Percentiles rank a stretch among this genome's conserved stretches.
Evolutionary conservation across 768 basidiomycete genomes (phyloP).

Genomic region (Rhodotorula diobovata): DNA sequence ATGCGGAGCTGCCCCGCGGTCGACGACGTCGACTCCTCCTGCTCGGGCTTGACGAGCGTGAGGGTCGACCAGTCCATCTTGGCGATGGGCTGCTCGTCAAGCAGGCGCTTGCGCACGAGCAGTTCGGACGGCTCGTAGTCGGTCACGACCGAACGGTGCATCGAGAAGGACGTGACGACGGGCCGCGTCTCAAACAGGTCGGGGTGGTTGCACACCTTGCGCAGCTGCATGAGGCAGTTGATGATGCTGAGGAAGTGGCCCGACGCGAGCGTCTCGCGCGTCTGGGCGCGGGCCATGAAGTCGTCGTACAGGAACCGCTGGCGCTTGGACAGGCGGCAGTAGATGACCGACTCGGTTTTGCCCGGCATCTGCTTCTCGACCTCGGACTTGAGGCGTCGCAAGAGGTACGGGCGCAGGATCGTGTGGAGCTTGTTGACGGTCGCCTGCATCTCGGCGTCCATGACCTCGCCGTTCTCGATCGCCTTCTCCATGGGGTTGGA

Average conservation of each 20-base stretch:
- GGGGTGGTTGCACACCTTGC: constrained; percentile 95
- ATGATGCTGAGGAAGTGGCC: constrained; percentile 57
- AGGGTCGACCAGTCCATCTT: constrained; percentile 40
- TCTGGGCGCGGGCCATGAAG: constrained; percentile 68
- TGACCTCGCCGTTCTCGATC: constrained; percentile 58
- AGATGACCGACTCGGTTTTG: constrained; percentile 66
- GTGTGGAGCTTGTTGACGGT: constrained; percentile 48
- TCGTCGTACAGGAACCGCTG: constrained; percentile 82
- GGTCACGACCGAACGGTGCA: constrained; percentile 47
- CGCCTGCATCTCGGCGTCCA: constrained; percentile 77
- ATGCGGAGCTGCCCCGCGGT: constrained; percentile 13
- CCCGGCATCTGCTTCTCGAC: constrained; percentile 82
- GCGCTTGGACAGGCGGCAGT: constrained; percentile 74
- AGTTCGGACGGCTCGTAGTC: constrained; percentile 48
- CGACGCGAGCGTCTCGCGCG: constrained; percentile 62
- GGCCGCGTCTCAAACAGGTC: constrained; percentile 69
- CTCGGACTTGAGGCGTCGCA: constrained; percentile 84
- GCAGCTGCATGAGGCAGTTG: constrained; percentile 81
- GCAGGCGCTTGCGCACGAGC: constrained; percentile 46
- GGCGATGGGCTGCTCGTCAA: constrained; percentile 41
- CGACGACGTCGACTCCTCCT: constrained; percentile 30
- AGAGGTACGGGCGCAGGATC: constrained; percentile 93
- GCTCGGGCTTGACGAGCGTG: constrained; percentile 34
- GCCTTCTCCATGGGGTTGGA: constrained; percentile 80
- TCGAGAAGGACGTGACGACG: constrained; percentile 51